These are phyloP conservation scores for Hordeum pubiflorum DNA, from an alignment of 202 grass and related monocot species.

Conservation along the genomic window DNA sequence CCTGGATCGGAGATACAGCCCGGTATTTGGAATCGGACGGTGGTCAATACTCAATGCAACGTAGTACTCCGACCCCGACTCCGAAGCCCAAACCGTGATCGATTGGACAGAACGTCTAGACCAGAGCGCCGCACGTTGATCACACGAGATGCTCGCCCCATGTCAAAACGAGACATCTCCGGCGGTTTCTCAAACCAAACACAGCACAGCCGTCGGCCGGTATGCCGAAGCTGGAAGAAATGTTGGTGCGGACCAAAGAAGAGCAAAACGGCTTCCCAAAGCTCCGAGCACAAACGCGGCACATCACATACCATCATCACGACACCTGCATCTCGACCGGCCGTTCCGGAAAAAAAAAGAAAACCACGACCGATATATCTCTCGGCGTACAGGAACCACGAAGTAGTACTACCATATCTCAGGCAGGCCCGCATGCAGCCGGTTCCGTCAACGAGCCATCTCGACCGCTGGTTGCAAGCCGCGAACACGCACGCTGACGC, in stretches of 20 bases:
- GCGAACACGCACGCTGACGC: background rate
- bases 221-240: background rate
- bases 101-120: too few relatives aligned
- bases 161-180: too few relatives aligned
- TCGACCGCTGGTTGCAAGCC: conserved; percentile 2
- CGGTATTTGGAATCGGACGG: too few relatives aligned
- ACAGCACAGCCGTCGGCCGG: too few relatives aligned
- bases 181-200: too few relatives aligned
- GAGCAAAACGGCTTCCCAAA: background rate
- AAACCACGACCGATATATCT: background rate
- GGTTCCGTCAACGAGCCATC: background rate
- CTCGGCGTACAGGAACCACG: background rate
- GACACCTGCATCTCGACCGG: background rate
- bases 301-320: background rate
- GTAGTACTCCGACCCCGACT: too few relatives aligned
- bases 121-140: too few relatives aligned
- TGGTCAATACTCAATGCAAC: too few relatives aligned
- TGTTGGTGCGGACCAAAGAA: background rate
- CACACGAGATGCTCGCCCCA: too few relatives aligned
- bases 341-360: too few relatives aligned
- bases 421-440: background rate
- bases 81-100: too few relatives aligned
- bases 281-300: background rate
- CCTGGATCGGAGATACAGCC: too few relatives aligned
- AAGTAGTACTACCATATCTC: background rate